phyloP scores from a whole-genome alignment of 2,329 filamentous ascomycete genomes.

The Scedosporium apiospermum region DNA sequence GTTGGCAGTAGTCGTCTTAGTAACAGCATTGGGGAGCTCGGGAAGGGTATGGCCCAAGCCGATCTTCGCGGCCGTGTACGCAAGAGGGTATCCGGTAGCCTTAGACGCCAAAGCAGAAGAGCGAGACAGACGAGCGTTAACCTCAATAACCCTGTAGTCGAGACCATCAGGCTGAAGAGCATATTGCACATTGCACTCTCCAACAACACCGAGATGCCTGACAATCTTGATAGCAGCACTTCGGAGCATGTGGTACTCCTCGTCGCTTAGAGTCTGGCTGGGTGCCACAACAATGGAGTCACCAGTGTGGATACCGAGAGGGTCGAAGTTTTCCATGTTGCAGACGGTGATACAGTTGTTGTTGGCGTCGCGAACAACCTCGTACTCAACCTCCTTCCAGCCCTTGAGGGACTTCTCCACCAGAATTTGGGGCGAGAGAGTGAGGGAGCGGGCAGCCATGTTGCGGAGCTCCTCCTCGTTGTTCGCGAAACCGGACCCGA shows the following conservation, averaged over 20 bases:
- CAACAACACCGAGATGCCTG: slow-evolving; percentile 90
- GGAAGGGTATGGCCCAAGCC: slow-evolving; percentile 91
- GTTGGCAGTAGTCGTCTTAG: slow-evolving; percentile 80
- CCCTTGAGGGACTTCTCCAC: slow-evolving; percentile 98
- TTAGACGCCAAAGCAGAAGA: slow-evolving; percentile 96
- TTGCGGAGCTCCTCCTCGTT: slow-evolving; percentile 90
- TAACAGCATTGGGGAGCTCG: slow-evolving; percentile 94
- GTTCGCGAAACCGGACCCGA: slow-evolving; percentile 92
- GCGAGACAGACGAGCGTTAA: slow-evolving; percentile 95
- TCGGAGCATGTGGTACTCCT: slow-evolving; percentile 99
- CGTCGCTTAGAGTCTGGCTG: slow-evolving; percentile 91
- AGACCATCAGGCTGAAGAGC: slow-evolving; percentile 92
- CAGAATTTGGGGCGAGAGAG: slow-evolving; percentile 88
- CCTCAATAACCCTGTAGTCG: slow-evolving; percentile 97
- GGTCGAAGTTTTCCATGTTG: slow-evolving; percentile 80
- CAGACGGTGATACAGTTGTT: slow-evolving; percentile 99
- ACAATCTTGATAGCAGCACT: slow-evolving; percentile 97
- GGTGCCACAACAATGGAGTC: slow-evolving; percentile 98
- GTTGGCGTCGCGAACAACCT: slow-evolving; percentile 90
- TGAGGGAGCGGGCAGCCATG: slow-evolving; percentile 84
- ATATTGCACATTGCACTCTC: slow-evolving; percentile 98
- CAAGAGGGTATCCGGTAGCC: slow-evolving; percentile 92
- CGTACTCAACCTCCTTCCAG: slow-evolving; percentile 99
- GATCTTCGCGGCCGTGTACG: slow-evolving; percentile 97
- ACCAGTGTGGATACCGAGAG: slow-evolving; percentile 93